Conservation (phyloP, 805 yeast species). For the Hanseniaspora taiwanica region DNA sequence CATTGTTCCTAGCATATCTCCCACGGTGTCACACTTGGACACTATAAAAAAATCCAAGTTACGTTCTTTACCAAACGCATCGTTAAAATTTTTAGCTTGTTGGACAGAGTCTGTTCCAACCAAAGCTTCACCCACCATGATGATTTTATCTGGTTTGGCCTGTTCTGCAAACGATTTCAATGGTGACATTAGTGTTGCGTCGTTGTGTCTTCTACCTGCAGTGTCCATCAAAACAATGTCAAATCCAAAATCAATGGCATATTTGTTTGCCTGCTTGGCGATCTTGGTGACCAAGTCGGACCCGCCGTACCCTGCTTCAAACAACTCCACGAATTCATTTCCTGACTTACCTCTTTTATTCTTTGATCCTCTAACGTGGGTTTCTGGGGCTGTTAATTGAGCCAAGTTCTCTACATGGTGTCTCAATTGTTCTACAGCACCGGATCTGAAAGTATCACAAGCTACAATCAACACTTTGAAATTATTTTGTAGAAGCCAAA, state of each 20-base stretch:
- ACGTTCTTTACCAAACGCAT: conserved; percentile 78
- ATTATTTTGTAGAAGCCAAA: conserved; percentile 88
- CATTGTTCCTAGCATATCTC: conserved; percentile 91
- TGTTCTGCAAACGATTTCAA: conserved; percentile 88
- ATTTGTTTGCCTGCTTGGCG: conserved; percentile 79
- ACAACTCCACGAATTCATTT: conserved; percentile 48
- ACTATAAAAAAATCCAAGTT: conserved; percentile 80
- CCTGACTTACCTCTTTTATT: conserved; percentile 26
- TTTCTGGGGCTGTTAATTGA: conserved; percentile 42
- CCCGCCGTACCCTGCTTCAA: conserved; percentile 93
- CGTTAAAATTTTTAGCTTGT: conserved; percentile 86
- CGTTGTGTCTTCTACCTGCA: conserved; percentile 95
- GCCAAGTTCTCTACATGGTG: conserved; percentile 83
- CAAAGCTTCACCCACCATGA: conserved; percentile 97
- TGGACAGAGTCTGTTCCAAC: conserved; percentile 96
- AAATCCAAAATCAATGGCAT: conserved; percentile 53
- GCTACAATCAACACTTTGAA: conserved; percentile 83
- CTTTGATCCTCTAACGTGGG: conserved; percentile 24
- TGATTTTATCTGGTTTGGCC: conserved; percentile 89
- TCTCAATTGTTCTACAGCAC: conserved; percentile 95
- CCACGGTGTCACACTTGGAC: conserved; percentile 94
- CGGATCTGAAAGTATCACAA: conserved; percentile 94
- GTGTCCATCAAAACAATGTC: conserved; percentile 92
- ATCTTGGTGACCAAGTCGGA: conserved; percentile 88
- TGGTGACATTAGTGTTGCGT: conserved; percentile 89